These are phyloP conservation scores for Coelastrella sp. DNA, from an alignment of 139 green algal species.

Conservation along the genomic window DNA sequence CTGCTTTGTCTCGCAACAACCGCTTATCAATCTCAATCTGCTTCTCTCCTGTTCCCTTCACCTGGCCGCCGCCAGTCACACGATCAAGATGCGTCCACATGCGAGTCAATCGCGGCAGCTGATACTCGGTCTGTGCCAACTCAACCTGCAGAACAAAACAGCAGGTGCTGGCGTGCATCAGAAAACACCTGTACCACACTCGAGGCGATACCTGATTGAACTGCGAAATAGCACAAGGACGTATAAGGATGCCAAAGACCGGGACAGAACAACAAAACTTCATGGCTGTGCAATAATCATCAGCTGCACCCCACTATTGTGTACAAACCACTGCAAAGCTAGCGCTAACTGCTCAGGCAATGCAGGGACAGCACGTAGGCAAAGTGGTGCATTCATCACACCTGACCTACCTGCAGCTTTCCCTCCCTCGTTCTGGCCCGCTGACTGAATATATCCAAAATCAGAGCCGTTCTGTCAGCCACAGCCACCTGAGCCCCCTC, in stretches of 20 bases:
- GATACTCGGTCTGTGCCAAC: slow-evolving; percentile 94
- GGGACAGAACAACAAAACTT: no score
- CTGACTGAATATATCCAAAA: slow-evolving; percentile 98
- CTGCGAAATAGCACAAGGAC: neutral
- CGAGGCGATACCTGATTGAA: no score
- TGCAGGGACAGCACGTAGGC: no score
- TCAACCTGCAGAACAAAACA: slow-evolving; percentile 78
- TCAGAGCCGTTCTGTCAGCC: slow-evolving; percentile 95
- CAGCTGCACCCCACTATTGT: no score
- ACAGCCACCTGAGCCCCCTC: slow-evolving; percentile 62
- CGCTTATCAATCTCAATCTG: slow-evolving; percentile 99
- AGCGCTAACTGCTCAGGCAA: no score
- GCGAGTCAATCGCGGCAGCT: slow-evolving; percentile 94
- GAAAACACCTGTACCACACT: no score
- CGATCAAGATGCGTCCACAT: slow-evolving; percentile 99
- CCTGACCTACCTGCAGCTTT: slow-evolving; percentile 85
- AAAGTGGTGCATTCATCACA: no score
- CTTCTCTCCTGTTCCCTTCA: slow-evolving; percentile 95
- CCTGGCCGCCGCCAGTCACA: slow-evolving; percentile 82
- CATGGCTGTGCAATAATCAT: no score
- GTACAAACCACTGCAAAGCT: no score
- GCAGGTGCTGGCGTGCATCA: neutral
- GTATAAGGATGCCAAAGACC: no score
- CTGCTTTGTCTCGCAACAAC: slow-evolving; percentile 74
- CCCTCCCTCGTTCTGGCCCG: slow-evolving; percentile 92